Base-by-base conservation (phyloP, 2,329 filamentous ascomycete species). In the Celoporthe dispersa region DNA sequence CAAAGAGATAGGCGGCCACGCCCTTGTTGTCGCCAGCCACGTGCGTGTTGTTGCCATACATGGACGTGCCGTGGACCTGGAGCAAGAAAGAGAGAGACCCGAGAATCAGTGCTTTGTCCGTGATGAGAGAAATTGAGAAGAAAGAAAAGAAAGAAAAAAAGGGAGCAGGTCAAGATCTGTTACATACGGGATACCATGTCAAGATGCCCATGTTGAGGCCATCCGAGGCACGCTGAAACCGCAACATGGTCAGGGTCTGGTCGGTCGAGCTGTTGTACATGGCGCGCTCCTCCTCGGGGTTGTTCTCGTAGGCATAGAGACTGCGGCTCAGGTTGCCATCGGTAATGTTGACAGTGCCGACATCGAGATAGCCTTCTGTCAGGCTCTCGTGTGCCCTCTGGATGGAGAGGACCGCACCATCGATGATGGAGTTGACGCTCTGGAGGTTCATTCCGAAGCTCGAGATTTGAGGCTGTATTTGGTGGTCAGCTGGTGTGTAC, bases 21-120 rank as follows among this genome's bases (percentile, higher is more conserved):
- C 94, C 94, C 81, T 98, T 97, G 84, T 98, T 98, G 79, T 98
- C 94, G 37, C 93, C 94, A 2, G 92, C 91, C 63, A 97, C 89
- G 8, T 97, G 85, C 0, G 94, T 97, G 80, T 97, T 97, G 81
- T 97, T 97, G 65, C 92, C 92, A 66, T 94, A 88, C 84, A 97
- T 90, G 1, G 93, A 97, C 0, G 94, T 98, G 51, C 94, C 94
- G 79, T 98, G 94, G 0, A 64, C 41, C 62, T 64, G 4, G 11
- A 37, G n/a, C n/a, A n/a, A n/a, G n/a, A n/a, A n/a, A n/a, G n/a
- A n/a, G n/a, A n/a, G n/a, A n/a, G 14, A 19, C 16, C 16, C 25
- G 2, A 48, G 11, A 51, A 31, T 48, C 11, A 63, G 60, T n/a
- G 44, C 11, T n/a, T 37, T n/a, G n/a, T n/a, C n/a, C n/a, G n/a